Evolutionary conservation across 1,139 yeast species (phyloP).

Genomic region (Hemisphaericaspora lyxosophila): DNA sequence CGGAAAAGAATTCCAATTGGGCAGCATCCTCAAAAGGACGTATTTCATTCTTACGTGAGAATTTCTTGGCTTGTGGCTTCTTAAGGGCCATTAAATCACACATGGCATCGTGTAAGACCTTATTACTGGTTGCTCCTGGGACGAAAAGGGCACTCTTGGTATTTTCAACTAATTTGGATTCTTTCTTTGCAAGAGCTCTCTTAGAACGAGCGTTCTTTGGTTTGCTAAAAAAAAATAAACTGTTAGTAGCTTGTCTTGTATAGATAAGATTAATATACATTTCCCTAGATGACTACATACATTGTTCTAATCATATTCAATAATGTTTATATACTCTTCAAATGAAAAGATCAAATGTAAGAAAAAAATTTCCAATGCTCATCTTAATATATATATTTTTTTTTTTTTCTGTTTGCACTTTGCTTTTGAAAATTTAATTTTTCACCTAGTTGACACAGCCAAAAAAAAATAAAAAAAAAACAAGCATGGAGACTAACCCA

Average conservation of each 20-base stretch:
- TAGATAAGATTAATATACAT: not conserved
- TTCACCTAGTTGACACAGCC: not conserved
- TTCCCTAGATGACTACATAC: conserved; percentile 31
- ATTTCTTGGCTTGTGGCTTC: conserved; percentile 87
- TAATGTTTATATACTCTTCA: not conserved
- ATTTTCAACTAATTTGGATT: conserved; percentile 86
- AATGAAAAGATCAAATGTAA: not conserved
- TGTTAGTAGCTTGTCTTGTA: conserved; percentile 1
- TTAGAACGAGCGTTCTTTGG: conserved; percentile 97
- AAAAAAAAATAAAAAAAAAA: not conserved
- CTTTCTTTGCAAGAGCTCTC: conserved; percentile 87
- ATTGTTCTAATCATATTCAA: conserved; percentile 61
- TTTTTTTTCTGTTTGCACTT: conserved; percentile 2
- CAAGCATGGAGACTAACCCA: too few relatives aligned
- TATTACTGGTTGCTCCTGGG: conserved; percentile 83
- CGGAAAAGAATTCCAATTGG: conserved; percentile 85
- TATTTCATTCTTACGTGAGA: conserved; percentile 82
- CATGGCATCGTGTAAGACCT: conserved; percentile 83
- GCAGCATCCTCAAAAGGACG: conserved; percentile 93
- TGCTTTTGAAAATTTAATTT: not conserved
- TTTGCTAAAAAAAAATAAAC: conserved; percentile 23
- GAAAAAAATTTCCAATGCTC: conserved; percentile 1
- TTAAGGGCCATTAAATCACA: conserved; percentile 87
- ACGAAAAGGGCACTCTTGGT: conserved; percentile 87
- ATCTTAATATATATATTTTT: conserved; percentile 3